Base-by-base conservation (phyloP, 805 yeast species). In the Schwanniomyces vanrijiae region DNA sequence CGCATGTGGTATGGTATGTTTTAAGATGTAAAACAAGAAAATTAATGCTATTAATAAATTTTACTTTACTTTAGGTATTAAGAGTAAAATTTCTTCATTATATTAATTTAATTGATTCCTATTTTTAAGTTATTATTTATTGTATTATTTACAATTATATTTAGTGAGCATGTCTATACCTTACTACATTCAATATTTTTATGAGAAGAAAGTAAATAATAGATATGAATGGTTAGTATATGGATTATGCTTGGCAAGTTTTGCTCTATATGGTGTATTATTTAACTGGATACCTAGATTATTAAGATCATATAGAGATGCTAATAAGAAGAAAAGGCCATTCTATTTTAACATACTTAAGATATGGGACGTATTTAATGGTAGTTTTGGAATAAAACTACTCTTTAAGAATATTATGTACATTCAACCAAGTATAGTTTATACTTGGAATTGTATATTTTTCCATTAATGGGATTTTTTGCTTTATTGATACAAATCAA, bases 381-480 rank as follows among this genome's bases (percentile, higher is more conserved):
- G 56, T 16, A 62, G 68, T 7, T 53, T 57, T 42, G 41, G 53
- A 3, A 19, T 66, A n/a, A 60, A 45, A 2, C 20, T 65, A 6
- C 65, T 63, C 1, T 55, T 45, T 26, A 48, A 55, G 3, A 46
- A 50, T n/a, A 41, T 31, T 14, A 46, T 58, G 34, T 73, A 68
- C 47, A 53, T 68, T 44, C 78, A 75, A 54, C 82, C 82, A 3
- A 69, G 77, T 50, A 44, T 75, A 24, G 26, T 66, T 66, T 7
- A 9, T 74, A 1, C 47, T 73, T 9, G 57, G 54, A 18, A 34
- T 56, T 2, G 46, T 52, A 4, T 75, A 64, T 46, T 18, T 66
- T 8, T 66, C 59, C 1, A 46, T 76, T 24, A 60, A 61, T 41
- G 64, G 51, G 0, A 50, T 52, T 3, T 68, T 77, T 39, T 52